Percentiles rank a stretch among this genome's conserved stretches.
Evolutionary conservation across 2,329 filamentous ascomycete genomes (phyloP).

Genomic region (Claviceps capensis): DNA sequence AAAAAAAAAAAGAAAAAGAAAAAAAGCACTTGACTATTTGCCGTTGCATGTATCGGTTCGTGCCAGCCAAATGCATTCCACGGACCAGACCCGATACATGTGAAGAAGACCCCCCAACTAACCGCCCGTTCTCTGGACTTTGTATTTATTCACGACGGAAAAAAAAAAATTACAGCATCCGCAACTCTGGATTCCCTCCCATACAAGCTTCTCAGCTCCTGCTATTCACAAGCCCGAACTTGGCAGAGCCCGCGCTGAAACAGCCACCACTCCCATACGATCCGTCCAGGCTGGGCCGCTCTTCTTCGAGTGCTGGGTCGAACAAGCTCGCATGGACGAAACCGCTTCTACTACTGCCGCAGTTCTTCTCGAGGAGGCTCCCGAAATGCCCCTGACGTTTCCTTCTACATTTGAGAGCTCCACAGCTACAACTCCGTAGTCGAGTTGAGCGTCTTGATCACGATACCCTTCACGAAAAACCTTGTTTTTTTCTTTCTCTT

Average conservation of each 20-base stretch:
- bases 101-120: neutral
- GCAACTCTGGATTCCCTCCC: conserved; percentile 46
- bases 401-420: neutral
- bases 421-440: neutral
- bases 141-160: neutral
- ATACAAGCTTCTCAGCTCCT: conserved; percentile 29
- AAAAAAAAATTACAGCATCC: conserved; percentile 29
- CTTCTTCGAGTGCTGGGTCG: conserved; percentile 52
- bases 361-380: neutral
- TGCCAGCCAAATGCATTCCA: neutral
- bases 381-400: neutral
- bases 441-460: neutral
- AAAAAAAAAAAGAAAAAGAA: neutral
- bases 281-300: conserved; percentile 44
- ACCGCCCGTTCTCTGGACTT: neutral
- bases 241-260: conserved; percentile 20
- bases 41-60: neutral
- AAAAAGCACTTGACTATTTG: neutral
- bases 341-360: neutral
- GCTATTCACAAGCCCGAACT: conserved; percentile 16
- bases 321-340: conserved; percentile 19
- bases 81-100: neutral
- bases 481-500: neutral
- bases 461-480: neutral
- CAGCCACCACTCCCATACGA: conserved; percentile 35